phyloP scores from a whole-genome alignment of 768 basidiomycete species.

The Boletus pseudopeckii region DNA sequence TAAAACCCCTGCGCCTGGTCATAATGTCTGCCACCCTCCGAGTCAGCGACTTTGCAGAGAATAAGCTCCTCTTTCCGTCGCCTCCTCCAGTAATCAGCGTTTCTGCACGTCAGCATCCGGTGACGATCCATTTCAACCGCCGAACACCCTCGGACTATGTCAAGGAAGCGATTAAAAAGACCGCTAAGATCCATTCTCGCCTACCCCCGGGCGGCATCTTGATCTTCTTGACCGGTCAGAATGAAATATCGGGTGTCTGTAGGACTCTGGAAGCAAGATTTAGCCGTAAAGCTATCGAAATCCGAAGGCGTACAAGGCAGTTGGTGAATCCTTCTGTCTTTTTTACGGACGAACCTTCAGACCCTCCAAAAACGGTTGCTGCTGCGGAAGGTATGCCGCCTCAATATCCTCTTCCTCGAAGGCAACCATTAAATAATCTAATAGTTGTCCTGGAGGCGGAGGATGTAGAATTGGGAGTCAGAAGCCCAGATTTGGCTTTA shows the following conservation, averaged over 20 bases:
- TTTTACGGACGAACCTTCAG: constrained; percentile 25
- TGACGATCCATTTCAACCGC: constrained; percentile 90
- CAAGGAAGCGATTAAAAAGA: constrained; percentile 85
- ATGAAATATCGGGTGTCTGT: constrained; percentile 87
- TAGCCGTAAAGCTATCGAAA: constrained; percentile 59
- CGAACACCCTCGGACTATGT: constrained; percentile 86
- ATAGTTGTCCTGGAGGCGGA: constrained; percentile 77
- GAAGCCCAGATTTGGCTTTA: constrained; percentile 50
- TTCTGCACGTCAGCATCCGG: constrained; percentile 88
- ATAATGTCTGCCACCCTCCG: constrained; percentile 99
- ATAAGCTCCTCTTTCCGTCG: constrained; percentile 70
- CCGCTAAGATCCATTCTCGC: constrained; percentile 86
- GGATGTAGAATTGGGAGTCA: constrained; percentile 67
- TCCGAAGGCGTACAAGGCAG: constrained; percentile 40
- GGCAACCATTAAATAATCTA: not conserved
- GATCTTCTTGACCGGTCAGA: constrained; percentile 93
- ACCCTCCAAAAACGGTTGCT: constrained; percentile 14
- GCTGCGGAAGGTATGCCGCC: constrained; percentile 16
- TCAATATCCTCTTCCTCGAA: not conserved
- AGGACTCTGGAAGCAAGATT: constrained; percentile 76
- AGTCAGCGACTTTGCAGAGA: constrained; percentile 88
- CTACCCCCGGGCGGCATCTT: constrained; percentile 92
- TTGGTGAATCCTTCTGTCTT: constrained; percentile 25
- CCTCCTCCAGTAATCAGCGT: constrained; percentile 93
- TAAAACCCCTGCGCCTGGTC: constrained; percentile 86